Conservation (phyloP, 2,329 filamentous ascomycete genomes). For the Aspergillus tanneri region DNA sequence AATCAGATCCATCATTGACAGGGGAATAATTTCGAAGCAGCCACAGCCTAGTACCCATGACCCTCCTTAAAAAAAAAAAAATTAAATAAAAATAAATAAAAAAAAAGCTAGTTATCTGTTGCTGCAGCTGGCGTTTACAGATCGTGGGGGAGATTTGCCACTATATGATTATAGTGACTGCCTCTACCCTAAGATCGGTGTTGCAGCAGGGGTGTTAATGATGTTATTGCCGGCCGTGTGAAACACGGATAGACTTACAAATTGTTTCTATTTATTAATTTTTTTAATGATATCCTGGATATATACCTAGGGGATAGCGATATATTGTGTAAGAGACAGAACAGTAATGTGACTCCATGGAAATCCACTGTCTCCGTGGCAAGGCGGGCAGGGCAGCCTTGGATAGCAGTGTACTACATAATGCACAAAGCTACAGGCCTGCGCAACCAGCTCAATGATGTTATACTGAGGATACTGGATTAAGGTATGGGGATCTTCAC, state of each 20-base stretch:
- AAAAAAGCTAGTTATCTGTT: constrained; percentile 10
- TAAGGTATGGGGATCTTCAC: neutral
- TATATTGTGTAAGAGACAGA: constrained; percentile 15
- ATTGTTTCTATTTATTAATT: constrained; percentile 8
- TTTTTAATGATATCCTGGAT: neutral
- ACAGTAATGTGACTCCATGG: constrained; percentile 5
- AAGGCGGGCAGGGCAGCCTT: constrained; percentile 5
- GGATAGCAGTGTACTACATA: neutral
- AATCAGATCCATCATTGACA: constrained; percentile 18
- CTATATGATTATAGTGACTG: constrained; percentile 17
- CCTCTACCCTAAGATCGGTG: constrained; percentile 19
- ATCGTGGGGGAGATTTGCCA: constrained; percentile 30
- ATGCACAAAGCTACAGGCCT: no score
- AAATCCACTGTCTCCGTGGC: constrained; percentile 1
- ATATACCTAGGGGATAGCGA: neutral
- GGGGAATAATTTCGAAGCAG: constrained; percentile 13
- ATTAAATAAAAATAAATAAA: constrained; percentile 6
- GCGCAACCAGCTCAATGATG: no score
- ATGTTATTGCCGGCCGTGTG: constrained; percentile 14
- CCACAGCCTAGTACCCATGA: constrained; percentile 5
- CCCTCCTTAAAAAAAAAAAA: constrained; percentile 10
- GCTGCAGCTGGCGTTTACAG: constrained; percentile 20
- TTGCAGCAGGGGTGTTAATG: constrained; percentile 17
- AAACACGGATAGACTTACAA: constrained; percentile 13
- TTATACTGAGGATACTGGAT: neutral